Evolutionary conservation across 345 rosid genomes (phyloP), one percentile per base, ranked within the genome.

Genomic region (Rhodamnia argentea): DNA sequence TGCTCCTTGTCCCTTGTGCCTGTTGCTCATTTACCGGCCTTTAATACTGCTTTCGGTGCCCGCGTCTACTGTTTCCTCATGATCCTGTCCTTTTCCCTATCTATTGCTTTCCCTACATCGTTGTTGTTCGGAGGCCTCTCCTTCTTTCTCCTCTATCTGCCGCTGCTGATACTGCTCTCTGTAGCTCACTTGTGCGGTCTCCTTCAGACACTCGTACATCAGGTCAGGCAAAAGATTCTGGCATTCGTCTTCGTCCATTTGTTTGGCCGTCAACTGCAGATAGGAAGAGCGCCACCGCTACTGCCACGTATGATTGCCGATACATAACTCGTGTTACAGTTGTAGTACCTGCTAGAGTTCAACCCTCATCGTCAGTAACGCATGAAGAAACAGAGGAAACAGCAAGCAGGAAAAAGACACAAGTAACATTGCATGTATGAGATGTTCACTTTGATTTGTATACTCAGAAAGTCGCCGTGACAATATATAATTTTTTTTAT

Each of bases 31-130:
- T 5, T 29, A 62, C 22, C 18, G 3, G 1, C 3, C 75, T 62
- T 62, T 15, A 32, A 3, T 29, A 5, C 5, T 15, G 0, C 23
- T 29, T 29, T 10, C 0, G 22, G 22, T 15, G 42, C 12, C 37
- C 10, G 0, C 6, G 0, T 7, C 42, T 29, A 15, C 7, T 1
- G 10, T 10, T 7, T 29, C 5, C 5, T 62, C 11, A 0, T 0
- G 0, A 29, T 62, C 42, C 22, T 62, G 15, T 62, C 23, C 16
- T 62, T 62, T 62, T 62, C 4, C 75, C 10, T 62, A 40, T 62
- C 42, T 10, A 29, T 14, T 14, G 75, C 22, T 27, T 29, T 15
- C 11, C 75, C 42, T 29, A 62, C 42, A 0, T 62, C 16, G 40
- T 60, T 60, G 23, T 32, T 64, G 42, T 15, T 64, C 13, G 12